Conservation (phyloP, 2,329 filamentous ascomycete species). For the Orbilia blumenaviensis region DNA sequence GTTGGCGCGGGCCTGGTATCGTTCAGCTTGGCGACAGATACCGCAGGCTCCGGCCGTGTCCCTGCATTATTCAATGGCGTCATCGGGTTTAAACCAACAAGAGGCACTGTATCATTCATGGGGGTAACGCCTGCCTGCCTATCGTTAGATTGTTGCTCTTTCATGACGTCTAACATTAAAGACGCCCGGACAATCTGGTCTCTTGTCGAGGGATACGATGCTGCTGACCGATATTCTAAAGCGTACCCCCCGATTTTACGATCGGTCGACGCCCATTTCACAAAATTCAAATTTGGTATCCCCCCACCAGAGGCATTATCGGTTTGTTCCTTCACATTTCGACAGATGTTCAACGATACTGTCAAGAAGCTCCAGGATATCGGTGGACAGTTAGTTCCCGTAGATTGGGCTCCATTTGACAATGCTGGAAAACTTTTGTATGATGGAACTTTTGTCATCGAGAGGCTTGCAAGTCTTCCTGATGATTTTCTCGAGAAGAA, state of each 20-base stretch:
- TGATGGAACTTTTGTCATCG: conserved; percentile 68
- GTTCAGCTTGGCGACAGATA: conserved; percentile 69
- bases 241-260: conserved; percentile 58
- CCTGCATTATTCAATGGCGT: conserved; percentile 68
- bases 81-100: conserved; percentile 66
- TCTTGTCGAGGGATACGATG: conserved; percentile 65
- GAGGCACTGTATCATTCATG: conserved; percentile 65
- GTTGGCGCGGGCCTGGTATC: conserved; percentile 67
- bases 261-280: conserved; percentile 58
- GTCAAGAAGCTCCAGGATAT: conserved; percentile 61
- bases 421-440: conserved; percentile 68
- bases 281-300: conserved; percentile 65
- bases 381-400: conserved; percentile 62
- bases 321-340: conserved; percentile 62
- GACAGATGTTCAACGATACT: conserved; percentile 62
- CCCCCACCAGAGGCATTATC: conserved; percentile 64
- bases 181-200: conserved; percentile 66
- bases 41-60: conserved; percentile 67
- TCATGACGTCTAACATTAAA: conserved; percentile 65
- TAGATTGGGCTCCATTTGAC: conserved; percentile 66
- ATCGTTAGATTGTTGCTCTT: conserved; percentile 69
- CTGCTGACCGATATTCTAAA: conserved; percentile 67
- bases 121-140: conserved; percentile 68
- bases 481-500: conserved; percentile 60
- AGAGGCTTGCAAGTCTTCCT: conserved; percentile 65